Evolutionary conservation across 495 filamentous ascomycete genomes (phyloP), one percentile per base, ranked within the genome.

Genomic region (Emericellopsis terricola): DNA sequence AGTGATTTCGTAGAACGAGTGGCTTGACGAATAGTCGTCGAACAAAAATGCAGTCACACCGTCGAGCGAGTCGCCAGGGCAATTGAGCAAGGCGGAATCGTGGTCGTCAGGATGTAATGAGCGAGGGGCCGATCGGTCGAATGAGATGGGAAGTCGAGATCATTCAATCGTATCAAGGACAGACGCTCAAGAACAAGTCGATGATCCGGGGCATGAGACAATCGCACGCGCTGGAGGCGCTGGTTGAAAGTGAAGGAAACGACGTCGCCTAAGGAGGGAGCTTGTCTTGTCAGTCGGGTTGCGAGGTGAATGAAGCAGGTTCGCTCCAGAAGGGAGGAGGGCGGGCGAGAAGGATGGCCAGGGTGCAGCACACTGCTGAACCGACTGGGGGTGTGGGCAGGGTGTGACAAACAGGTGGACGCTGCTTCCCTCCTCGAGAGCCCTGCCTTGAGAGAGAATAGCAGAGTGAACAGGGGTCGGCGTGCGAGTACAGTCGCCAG

Each of bases 201-300:
- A 26, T 26, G 23, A 11, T 11, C 23, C 6, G 23, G 23, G 11
- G 23, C 7, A 15, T n/a, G 21, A 9, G 33, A n/a, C 17, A 21
- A 26, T 26, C 27, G 21, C 20, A 26, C 19, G 33, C 33, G 33
- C 33, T n/a, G 9, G 33, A 20, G 21, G 33, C 33, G 33, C 33
- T 35, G 33, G 33, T 35, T 23, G 33, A 35, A 35, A 23, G 10
- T 23, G 33, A 26, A 28, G 33, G 33, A 23, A 16, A 35, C 33
- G 9, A 23, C 19, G 33, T 35, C 33, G 33, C 33, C 33, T 14
- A 26, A 26, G 6, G 33, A n/a, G 18, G 33, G 15, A 24, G 18
- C 14, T 35, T 35, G 31, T 33, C 31, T 18, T 20, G 24, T 27
- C 19, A 35, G 33, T 23, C 19, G 33, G 33, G 17, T 35, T 19